A percentile compares a stretch with the other conserved stretches of the same genome.
phyloP scores from a whole-genome alignment of 768 basidiomycete species.

The Tulasnella sp. region DNA sequence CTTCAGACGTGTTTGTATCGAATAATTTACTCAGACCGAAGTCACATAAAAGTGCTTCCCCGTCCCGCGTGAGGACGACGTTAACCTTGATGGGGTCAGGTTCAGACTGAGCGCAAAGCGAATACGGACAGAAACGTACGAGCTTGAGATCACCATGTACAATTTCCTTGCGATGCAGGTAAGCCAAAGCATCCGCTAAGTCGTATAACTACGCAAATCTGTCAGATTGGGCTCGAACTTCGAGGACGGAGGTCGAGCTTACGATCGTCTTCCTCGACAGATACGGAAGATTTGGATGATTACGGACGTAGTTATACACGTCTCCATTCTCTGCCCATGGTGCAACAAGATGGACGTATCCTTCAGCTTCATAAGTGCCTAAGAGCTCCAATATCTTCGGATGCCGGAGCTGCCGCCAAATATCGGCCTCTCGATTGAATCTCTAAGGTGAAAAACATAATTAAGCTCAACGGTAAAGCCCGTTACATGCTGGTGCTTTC shows the following conservation, averaged over 20 bases:
- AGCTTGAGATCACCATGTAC: slow-evolving; percentile 22
- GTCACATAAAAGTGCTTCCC: background rate
- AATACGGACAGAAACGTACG: background rate
- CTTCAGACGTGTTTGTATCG: slow-evolving; percentile 2
- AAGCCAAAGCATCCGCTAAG: slow-evolving; percentile 18
- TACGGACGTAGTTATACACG: background rate
- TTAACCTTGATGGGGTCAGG: background rate
- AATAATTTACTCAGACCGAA: slow-evolving; percentile 13
- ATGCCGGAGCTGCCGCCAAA: slow-evolving; percentile 9
- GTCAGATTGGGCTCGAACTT: background rate
- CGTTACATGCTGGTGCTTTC: background rate
- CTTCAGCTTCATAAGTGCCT: background rate
- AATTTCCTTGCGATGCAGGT: slow-evolving; percentile 18
- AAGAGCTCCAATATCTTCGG: slow-evolving; percentile 9
- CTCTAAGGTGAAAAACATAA: background rate
- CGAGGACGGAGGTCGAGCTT: background rate
- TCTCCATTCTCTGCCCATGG: slow-evolving; percentile 9
- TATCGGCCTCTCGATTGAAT: slow-evolving; percentile 15
- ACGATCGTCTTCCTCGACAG: background rate
- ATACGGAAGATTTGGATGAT: background rate
- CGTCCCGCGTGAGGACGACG: background rate
- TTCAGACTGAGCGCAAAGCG: background rate
- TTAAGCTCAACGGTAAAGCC: background rate
- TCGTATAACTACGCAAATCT: slow-evolving; percentile 1
- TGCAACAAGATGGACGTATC: background rate